Percentiles rank a stretch among this genome's conserved stretches.
These are phyloP conservation scores for Pichia sp. DNA, from an alignment of 1,139 yeast genomes.

Conservation along the genomic window DNA sequence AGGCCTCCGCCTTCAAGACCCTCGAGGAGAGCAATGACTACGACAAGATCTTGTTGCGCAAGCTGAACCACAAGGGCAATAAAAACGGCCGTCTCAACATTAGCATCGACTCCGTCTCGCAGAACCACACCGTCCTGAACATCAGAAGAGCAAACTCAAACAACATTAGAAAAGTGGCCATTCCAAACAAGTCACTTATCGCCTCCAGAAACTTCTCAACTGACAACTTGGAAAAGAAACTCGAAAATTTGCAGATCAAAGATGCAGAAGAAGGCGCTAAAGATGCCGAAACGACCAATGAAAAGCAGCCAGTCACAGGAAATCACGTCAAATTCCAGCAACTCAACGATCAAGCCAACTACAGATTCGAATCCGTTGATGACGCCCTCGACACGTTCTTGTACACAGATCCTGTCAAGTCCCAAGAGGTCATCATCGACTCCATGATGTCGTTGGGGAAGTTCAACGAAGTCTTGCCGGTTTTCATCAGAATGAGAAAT, in stretches of 20 bases:
- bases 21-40: background rate
- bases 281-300: background rate
- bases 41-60: constrained; percentile 24
- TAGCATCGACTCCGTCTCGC: constrained; percentile 20
- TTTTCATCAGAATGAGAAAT: constrained; percentile 29
- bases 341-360: background rate
- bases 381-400: constrained; percentile 13
- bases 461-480: constrained; percentile 31
- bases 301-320: background rate
- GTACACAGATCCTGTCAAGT: constrained; percentile 15
- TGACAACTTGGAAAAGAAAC: constrained; percentile 5
- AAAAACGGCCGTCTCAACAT: constrained; percentile 30
- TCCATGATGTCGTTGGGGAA: constrained; percentile 22
- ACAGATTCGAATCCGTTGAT: constrained; percentile 5
- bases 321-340: background rate
- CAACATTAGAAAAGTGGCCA: constrained; percentile 22
- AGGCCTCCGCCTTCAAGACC: background rate
- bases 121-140: constrained; percentile 23
- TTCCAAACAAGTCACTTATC: constrained; percentile 13
- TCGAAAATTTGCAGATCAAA: constrained; percentile 6
- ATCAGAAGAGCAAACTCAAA: constrained; percentile 30
- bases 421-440: constrained; percentile 24
- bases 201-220: constrained; percentile 7
- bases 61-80: constrained; percentile 23
- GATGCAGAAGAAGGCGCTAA: background rate